These are phyloP conservation scores for Herpetospermum pedunculosum DNA, from an alignment of 306 rosid genomes.

Conservation along the genomic window DNA sequence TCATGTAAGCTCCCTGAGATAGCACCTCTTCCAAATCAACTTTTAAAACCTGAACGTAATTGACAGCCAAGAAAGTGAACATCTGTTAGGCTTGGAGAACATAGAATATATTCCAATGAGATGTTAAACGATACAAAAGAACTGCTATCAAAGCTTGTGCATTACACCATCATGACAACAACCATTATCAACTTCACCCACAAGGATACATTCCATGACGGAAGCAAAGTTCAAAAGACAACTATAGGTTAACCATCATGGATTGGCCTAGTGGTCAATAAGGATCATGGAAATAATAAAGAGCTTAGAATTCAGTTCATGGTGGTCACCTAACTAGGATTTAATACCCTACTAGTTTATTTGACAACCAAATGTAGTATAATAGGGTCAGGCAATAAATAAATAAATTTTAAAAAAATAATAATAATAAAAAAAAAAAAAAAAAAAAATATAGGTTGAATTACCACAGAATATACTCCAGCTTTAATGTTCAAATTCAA, in stretches of 20 bases:
- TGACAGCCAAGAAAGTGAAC: conserved; percentile 13
- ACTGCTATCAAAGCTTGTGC: neutral
- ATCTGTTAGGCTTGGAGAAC: neutral
- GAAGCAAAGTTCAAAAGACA: neutral
- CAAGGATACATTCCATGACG: neutral
- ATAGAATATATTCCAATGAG: neutral
- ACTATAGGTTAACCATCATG: too few relatives aligned
- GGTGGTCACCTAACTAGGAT: too few relatives aligned
- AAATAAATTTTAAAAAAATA: too few relatives aligned
- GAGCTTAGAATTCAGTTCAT: too few relatives aligned
- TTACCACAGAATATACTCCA: neutral
- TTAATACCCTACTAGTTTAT: too few relatives aligned
- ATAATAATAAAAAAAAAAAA: too few relatives aligned
- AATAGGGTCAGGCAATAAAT: too few relatives aligned
- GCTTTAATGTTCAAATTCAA: neutral
- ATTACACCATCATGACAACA: neutral
- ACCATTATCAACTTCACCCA: neutral
- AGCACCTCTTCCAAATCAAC: conserved; percentile 90
- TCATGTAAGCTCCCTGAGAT: conserved; percentile 96
- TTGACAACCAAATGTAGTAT: too few relatives aligned
- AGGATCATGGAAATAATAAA: too few relatives aligned
- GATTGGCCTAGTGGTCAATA: too few relatives aligned
- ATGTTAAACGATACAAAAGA: neutral
- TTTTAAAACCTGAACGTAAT: conserved; percentile 38
- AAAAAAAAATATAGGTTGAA: neutral